phyloP scores from a whole-genome alignment of 2,329 filamentous ascomycete species.

The Aspergillus clavatus region DNA sequence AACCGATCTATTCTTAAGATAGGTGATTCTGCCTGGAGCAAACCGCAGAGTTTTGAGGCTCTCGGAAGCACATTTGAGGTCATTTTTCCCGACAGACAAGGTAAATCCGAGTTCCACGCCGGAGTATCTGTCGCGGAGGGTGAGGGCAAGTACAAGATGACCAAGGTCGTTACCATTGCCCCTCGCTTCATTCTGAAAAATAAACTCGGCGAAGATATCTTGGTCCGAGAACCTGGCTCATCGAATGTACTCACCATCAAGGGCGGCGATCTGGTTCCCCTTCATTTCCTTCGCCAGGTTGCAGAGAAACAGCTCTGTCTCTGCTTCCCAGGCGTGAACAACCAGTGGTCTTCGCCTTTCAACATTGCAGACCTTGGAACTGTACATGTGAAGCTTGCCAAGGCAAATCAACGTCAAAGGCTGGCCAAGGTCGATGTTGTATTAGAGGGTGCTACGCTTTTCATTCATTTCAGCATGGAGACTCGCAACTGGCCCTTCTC shows the following conservation, averaged over 20 bases:
- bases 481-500: constrained; percentile 97
- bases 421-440: constrained; percentile 84
- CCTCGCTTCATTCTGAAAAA: constrained; percentile 94
- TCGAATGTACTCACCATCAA: constrained; percentile 76
- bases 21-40: constrained; percentile 90
- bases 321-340: constrained; percentile 89
- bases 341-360: constrained; percentile 96
- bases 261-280: constrained; percentile 71
- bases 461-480: constrained; percentile 84
- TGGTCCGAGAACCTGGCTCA: constrained; percentile 86
- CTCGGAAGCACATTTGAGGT: constrained; percentile 91
- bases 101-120: constrained; percentile 77
- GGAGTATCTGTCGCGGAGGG: constrained; percentile 86
- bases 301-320: constrained; percentile 83
- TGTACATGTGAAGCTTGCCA: constrained; percentile 88
- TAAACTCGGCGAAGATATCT: constrained; percentile 80
- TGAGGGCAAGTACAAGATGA: constrained; percentile 96
- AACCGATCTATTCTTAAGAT: constrained; percentile 86
- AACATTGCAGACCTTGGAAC: constrained; percentile 94
- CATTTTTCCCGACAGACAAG: constrained; percentile 67
- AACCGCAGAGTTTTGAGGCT: constrained; percentile 94
- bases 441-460: constrained; percentile 89
- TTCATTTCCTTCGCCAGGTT: constrained; percentile 83
- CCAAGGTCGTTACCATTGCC: constrained; percentile 87
- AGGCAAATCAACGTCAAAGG: constrained; percentile 80